Base-by-base conservation (phyloP, 345 rosid genomes). In the Raphanus sativus region DNA sequence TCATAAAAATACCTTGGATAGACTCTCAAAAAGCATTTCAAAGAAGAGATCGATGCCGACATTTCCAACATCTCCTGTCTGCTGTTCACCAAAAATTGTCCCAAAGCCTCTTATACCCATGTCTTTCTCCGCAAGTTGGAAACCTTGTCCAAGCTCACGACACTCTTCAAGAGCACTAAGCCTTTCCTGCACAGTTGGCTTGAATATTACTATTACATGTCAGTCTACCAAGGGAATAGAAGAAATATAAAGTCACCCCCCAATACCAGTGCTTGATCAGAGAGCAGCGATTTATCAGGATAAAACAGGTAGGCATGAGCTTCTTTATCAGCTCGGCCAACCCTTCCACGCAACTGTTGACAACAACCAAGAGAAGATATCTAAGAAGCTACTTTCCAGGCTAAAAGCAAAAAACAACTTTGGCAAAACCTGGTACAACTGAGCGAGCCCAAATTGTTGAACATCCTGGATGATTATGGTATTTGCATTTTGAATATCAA, bases 21-120 rank as follows among this genome's bases (percentile, higher is more conserved):
- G 85, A 81, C 97, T 94, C 84, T 92, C 97, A 61, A 94, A 94
- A 79, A 94, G 95, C 97, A 94, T 94, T 81, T 94, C 97, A 83
- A 94, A 94, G 89, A 92, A 89, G 83, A 92, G 91, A 85, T 92
- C 97, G 69, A 92, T 84, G 65, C 98, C 98, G 4, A 94, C 89
- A 82, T 92, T 94, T 82, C 97, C 98, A 56, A 94, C 91, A 86
- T 94, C 98, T 69, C 98, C 97, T 2, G 97, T 94, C 85, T 94
- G 97, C 76, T 94, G 98, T 84, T 94, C 98, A 52, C 98, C 98
- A 79, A 94, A 94, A 68, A 94, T 94, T 54, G 90, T 88, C 73
- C 98, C 97, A 77, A 94, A 94, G 56, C 97, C 98, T 86, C 97
- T 85, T 76, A 92, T 92, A 65, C 97, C 95, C 98, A 94, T 94